These are phyloP conservation scores for Diplosphaera chodatii DNA, from an alignment of 139 green algal genomes.

Conservation along the genomic window DNA sequence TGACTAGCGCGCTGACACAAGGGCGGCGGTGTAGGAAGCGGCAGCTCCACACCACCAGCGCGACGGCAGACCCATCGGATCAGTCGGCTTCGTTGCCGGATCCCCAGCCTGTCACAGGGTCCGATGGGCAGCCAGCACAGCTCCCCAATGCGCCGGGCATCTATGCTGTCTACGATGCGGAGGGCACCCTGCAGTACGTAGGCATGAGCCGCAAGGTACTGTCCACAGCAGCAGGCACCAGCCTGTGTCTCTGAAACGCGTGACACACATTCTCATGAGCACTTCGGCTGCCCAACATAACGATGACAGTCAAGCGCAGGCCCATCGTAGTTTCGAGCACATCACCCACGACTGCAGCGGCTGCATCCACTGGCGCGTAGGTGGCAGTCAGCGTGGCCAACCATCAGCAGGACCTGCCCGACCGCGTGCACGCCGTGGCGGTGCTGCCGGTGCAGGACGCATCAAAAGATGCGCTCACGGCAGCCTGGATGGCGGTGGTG, in stretches of 20 bases:
- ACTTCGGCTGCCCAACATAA: too few species aligned
- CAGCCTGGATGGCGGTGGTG: conserved; percentile 80
- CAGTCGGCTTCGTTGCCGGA: not conserved
- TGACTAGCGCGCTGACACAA: too few species aligned
- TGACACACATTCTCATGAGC: too few species aligned
- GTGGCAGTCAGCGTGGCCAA: conserved; percentile 57
- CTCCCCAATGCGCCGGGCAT: conserved; percentile 43
- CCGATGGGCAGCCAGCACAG: not conserved
- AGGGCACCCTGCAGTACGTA: conserved; percentile 58
- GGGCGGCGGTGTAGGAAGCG: too few species aligned
- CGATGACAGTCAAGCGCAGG: too few species aligned
- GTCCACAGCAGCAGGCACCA: not conserved
- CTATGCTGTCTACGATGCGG: conserved; percentile 63
- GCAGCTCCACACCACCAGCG: too few species aligned
- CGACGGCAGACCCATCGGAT: too few species aligned
- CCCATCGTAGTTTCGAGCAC: too few species aligned
- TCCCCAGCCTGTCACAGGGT: not conserved
- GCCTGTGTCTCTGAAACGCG: not conserved
- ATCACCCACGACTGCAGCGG: too few species aligned
- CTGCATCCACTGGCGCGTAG: too few species aligned
- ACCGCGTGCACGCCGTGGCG: conserved; percentile 50
- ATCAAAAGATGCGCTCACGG: conserved; percentile 60
- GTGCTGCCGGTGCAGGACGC: conserved; percentile 37
- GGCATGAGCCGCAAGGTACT: conserved; percentile 57
- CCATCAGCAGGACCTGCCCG: conserved; percentile 66